Base-by-base conservation (phyloP, 2,329 filamentous ascomycete species). In the Fusarium robinianum region DNA sequence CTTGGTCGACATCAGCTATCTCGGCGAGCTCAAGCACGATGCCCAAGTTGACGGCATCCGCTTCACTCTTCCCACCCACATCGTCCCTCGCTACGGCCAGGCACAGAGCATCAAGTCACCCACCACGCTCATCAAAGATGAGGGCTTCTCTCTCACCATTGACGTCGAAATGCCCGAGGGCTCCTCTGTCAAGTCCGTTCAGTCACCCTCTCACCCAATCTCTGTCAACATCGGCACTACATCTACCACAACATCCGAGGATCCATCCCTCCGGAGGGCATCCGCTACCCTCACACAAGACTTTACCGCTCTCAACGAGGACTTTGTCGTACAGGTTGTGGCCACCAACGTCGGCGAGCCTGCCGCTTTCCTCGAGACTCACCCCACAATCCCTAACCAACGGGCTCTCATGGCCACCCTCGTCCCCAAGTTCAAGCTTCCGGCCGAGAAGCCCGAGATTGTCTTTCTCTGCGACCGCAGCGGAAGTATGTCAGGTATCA, bases 401-500 rank as follows among this genome's bases (percentile, higher is more conserved):
- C 75, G 80, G 4, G 84, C 85, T 1, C 61, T 90, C 45, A 88
- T 90, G 84, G 71, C 78, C 0, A 87, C 85, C 0, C 69, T 90
- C 1, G 83, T 89, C 0, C 86, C 86, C 3, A 83, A 81, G 49
- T 88, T 88, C 66, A 72, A 73, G n/a, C 68, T 88, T 0, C 79
- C 80, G 0, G 61, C 74, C 0, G 71, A 75, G 7, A 66, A 63
- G 40, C 72, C 74, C 4, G 86, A 90, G 60, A 76, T 90, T 15
- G 79, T 90, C 12, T 89, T 90, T 53, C 69, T 90, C 5, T 85
- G 83, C 41, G 87, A 90, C 62, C 77, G 85, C 37, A 87, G 83
- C 42, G 85, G 84, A 0, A 87, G 83, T 46, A 87, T 87, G 84
- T 17, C 27, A 0, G 60, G 64, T 1, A 78, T 76, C 25, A 85